phyloP scores from a whole-genome alignment of 306 rosid genomes.

The peach (Prunus persica) region DNA sequence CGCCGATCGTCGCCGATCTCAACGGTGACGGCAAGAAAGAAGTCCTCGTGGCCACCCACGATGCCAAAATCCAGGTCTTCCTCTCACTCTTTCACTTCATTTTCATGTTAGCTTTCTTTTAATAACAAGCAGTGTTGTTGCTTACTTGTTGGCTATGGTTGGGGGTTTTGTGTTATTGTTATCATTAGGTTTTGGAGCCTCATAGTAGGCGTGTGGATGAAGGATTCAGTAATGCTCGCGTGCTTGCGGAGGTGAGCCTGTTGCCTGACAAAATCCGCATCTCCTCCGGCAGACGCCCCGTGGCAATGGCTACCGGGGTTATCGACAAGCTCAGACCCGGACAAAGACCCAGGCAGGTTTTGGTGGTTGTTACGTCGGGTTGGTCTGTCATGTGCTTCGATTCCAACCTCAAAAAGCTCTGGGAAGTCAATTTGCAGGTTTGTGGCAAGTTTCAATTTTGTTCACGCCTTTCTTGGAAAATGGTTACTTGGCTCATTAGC shows the following conservation, averaged over 20 bases:
- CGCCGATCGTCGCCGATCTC: slow-evolving; percentile 85
- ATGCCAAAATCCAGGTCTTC: slow-evolving; percentile 87
- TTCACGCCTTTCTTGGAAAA: not conserved
- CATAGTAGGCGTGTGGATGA: slow-evolving; percentile 83
- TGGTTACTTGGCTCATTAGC: not conserved
- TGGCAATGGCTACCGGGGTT: slow-evolving; percentile 90
- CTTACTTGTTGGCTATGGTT: not conserved
- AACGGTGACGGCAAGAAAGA: slow-evolving; percentile 97
- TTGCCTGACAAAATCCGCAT: slow-evolving; percentile 91
- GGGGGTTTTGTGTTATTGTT: not conserved
- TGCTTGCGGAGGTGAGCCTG: slow-evolving; percentile 69
- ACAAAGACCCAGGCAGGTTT: slow-evolving; percentile 69
- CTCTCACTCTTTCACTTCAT: not conserved
- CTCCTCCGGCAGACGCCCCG: slow-evolving; percentile 83
- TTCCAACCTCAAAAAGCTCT: slow-evolving; percentile 82
- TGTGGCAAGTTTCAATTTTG: slow-evolving; percentile 4
- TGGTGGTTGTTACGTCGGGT: slow-evolving; percentile 92
- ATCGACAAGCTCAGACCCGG: slow-evolving; percentile 71
- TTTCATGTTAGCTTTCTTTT: not conserved
- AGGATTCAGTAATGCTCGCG: slow-evolving; percentile 85
- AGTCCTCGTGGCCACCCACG: slow-evolving; percentile 87
- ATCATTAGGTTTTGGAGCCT: slow-evolving; percentile 81
- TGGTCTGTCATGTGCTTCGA: slow-evolving; percentile 98
- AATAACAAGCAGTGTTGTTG: not conserved
- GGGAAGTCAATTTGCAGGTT: slow-evolving; percentile 96